These are phyloP conservation scores for Fusarium bactridioides DNA, from an alignment of 2,329 filamentous ascomycete genomes.

Conservation along the genomic window DNA sequence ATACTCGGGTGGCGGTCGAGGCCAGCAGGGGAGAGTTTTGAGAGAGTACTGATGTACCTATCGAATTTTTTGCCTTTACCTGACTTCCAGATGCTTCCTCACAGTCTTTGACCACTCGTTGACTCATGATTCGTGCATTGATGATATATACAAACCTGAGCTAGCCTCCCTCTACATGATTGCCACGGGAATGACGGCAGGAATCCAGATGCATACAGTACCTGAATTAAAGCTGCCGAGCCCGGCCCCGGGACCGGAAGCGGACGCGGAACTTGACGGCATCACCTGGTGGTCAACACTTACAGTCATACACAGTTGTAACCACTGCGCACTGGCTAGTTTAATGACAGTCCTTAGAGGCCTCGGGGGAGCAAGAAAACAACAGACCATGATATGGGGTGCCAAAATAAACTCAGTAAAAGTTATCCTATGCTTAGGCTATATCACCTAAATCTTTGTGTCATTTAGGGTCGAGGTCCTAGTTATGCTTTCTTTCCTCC, in stretches of 20 bases:
- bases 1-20: conserved; percentile 12
- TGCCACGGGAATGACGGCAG: background rate
- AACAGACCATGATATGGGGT: too few species aligned
- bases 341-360: background rate
- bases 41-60: background rate
- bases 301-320: background rate
- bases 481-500: too few species aligned
- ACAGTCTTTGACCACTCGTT: background rate
- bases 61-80: background rate
- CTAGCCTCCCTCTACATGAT: background rate
- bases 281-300: conserved; percentile 6
- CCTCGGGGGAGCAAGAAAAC: too few species aligned
- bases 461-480: too few species aligned
- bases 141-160: background rate
- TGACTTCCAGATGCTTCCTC: conserved; percentile 23
- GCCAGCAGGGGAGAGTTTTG: conserved; percentile 1
- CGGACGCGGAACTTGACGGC: conserved; percentile 10
- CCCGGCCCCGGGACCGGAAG: background rate
- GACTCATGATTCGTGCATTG: conserved; percentile 16
- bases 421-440: too few species aligned
- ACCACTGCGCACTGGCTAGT: background rate
- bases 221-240: conserved; percentile 3
- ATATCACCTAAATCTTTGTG: too few species aligned
- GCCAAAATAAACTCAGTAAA: too few species aligned
- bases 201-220: background rate